Conservation (phyloP, 164 flowering plant species). For the Stephania cephalantha region DNA sequence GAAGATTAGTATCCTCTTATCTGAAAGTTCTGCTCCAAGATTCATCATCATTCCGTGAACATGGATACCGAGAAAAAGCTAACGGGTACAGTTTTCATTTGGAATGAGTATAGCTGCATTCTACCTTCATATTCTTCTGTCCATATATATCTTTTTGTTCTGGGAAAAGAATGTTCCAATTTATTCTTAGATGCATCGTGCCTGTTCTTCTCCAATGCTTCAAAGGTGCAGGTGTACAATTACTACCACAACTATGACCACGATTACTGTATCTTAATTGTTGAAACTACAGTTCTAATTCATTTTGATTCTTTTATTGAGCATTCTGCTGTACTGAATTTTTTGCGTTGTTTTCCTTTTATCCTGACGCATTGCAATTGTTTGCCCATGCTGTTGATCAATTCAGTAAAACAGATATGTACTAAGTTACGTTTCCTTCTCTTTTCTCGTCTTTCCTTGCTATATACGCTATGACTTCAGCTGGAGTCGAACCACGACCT, state of each 20-base stretch:
- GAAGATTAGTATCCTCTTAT: not conserved
- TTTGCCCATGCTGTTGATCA: too few species aligned
- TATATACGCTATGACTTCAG: too few species aligned
- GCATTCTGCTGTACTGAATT: not conserved
- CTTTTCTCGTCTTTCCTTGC: too few species aligned
- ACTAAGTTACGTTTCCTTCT: too few species aligned
- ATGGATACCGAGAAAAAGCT: not conserved
- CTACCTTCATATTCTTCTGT: not conserved
- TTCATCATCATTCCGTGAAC: not conserved
- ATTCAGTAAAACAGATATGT: too few species aligned
- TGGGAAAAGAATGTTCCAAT: not conserved
- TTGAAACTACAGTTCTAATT: not conserved
- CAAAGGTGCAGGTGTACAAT: not conserved
- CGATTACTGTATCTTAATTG: not conserved
- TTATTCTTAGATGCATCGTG: not conserved
- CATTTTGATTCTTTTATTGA: not conserved
- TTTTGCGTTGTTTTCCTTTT: too few species aligned
- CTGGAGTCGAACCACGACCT: too few species aligned
- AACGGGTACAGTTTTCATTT: not conserved
- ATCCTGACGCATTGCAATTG: too few species aligned
- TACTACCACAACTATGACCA: conserved; percentile 1
- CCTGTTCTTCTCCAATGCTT: not conserved
- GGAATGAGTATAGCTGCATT: not conserved
- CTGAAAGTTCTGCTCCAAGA: not conserved
- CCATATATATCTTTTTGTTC: not conserved